A percentile compares a stretch with the other conserved stretches of the same genome.
phyloP scores from a whole-genome alignment of 371 early-diverging fungal genomes.

The Entomophthora muscae region DNA sequence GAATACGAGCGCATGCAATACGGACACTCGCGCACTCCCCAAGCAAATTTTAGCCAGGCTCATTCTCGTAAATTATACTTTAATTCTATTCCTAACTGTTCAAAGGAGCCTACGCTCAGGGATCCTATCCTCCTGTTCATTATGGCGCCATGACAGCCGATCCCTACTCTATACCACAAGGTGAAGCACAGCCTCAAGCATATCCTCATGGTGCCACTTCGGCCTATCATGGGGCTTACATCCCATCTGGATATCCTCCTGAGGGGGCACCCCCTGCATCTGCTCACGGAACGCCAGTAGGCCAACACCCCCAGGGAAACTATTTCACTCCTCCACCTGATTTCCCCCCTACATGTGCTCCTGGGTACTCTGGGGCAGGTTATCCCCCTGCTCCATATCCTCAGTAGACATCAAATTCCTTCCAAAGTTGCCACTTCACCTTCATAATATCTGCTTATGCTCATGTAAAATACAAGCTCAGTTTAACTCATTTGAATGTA shows the following conservation, averaged over 20 bases:
- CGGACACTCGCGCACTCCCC: not conserved
- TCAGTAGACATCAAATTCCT: too few relatives aligned
- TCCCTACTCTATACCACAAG: not conserved
- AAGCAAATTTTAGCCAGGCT: not conserved
- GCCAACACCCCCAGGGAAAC: not conserved
- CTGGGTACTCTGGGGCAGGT: not conserved
- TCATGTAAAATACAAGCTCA: too few relatives aligned
- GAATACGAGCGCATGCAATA: slow-evolving; percentile 8
- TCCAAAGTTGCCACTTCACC: too few relatives aligned
- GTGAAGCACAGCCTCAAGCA: not conserved
- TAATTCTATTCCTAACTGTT: not conserved
- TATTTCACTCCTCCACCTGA: not conserved
- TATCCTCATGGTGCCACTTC: not conserved
- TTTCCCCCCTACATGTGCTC: not conserved
- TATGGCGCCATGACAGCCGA: not conserved
- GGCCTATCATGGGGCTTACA: not conserved
- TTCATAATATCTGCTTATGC: too few relatives aligned
- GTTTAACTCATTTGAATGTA: too few relatives aligned
- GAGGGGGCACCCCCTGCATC: not conserved
- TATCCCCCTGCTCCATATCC: not conserved
- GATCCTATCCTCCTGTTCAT: not conserved
- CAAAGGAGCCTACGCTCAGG: not conserved
- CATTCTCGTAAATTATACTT: not conserved
- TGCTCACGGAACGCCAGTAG: not conserved
- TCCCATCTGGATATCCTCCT: not conserved